These are phyloP conservation scores for Teunomyces tritomae DNA, from an alignment of 805 yeast species.

Conservation along the genomic window DNA sequence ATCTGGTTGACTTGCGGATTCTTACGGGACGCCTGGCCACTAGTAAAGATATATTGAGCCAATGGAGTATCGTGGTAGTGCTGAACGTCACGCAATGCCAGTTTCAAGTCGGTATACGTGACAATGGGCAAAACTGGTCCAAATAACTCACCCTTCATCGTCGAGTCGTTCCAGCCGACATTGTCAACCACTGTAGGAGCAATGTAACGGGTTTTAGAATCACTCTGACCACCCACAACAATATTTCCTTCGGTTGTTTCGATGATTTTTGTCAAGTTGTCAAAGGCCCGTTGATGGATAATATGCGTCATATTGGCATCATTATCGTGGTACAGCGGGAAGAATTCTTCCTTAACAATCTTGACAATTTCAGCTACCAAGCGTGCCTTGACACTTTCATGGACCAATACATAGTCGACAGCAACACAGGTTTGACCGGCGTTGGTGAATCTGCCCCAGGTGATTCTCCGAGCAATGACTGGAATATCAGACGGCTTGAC, in stretches of 20 bases:
- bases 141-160: slow-evolving; percentile 77
- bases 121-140: slow-evolving; percentile 84
- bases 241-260: slow-evolving; percentile 51
- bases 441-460: slow-evolving; percentile 76
- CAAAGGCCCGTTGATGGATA: slow-evolving; percentile 52
- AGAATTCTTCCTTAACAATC: slow-evolving; percentile 45
- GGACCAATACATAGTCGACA: slow-evolving; percentile 78
- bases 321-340: slow-evolving; percentile 30
- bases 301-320: slow-evolving; percentile 52
- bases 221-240: slow-evolving; percentile 47
- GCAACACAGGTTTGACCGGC: slow-evolving; percentile 92
- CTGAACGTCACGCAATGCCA: slow-evolving; percentile 44
- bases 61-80: slow-evolving; percentile 69
- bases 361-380: slow-evolving; percentile 43
- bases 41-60: slow-evolving; percentile 68
- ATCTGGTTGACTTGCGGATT: slow-evolving; percentile 44
- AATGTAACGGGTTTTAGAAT: slow-evolving; percentile 44
- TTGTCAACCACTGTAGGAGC: slow-evolving; percentile 73
- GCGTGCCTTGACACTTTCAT: slow-evolving; percentile 51
- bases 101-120: slow-evolving; percentile 44
- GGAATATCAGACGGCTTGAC: slow-evolving; percentile 43
- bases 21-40: slow-evolving; percentile 39
- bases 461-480: slow-evolving; percentile 55
- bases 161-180: slow-evolving; percentile 61
- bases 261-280: slow-evolving; percentile 45